Base-by-base conservation (phyloP, 306 rosid genomes). In the Prunus campanulata region DNA sequence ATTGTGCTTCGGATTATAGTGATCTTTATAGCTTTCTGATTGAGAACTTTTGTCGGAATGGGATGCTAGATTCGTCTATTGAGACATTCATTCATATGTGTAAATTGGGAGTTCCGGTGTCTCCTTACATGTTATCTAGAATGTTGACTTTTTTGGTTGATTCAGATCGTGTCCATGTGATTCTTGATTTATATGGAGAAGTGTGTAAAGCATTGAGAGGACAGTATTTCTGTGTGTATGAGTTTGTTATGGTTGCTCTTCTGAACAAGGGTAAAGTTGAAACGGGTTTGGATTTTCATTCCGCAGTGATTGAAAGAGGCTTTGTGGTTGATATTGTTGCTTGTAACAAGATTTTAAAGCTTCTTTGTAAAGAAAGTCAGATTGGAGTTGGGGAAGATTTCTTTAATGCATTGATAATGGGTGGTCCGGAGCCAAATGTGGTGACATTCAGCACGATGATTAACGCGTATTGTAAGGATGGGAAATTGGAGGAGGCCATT, bases 371-470 rank as follows among this genome's bases (percentile, higher is more conserved):
- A 42, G 70, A 66, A 42, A 66, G 5, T 66, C 70, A 42, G 52
- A 11, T 8, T 11, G 29, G 71, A 4, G 65, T 6, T 27, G 52
- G 9, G 16, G 71, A 18, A 22, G 71, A 66, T 39, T 66, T 42
- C 51, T 20, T 66, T 42, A 22, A 22, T 44, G 52, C 20, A 32
- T 7, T 71, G 46, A 52, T 30, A 24, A 20, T 0, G 25, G 73
- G 47, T 55, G 84, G 84, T 76, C 84, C 84, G 7, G 35, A 57
- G 73, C 81, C 84, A 0, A 74, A 55, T 71, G 69, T 75, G 49
- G 84, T 81, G 55, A 63, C 81, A 30, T 81, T 70, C 32, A 76
- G 78, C 80, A 51, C 65, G 4, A 52, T 76, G 81, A 67, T 81
- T 16, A 30, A 66, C 74, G 22, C 63, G 22, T 82, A 59, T 51